A percentile compares a stretch with the other conserved stretches of the same genome.
These are phyloP conservation scores for Claviceps sp. DNA, from an alignment of 2,329 filamentous ascomycete genomes.

Conservation along the genomic window DNA sequence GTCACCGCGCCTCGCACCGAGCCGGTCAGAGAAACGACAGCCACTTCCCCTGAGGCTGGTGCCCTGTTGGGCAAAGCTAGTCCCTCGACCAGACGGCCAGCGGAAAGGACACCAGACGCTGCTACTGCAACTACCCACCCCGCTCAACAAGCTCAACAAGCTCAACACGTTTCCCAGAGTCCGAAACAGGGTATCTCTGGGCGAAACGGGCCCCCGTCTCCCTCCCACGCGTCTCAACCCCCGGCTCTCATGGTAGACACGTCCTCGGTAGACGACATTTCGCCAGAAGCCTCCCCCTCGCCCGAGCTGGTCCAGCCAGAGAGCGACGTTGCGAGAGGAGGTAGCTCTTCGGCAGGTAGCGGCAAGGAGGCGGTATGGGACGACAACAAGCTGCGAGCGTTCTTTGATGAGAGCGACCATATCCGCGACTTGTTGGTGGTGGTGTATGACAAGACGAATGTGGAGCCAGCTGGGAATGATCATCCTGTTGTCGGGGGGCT, in stretches of 20 bases:
- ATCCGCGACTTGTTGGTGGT: constrained; percentile 83
- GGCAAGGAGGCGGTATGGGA: constrained; percentile 54
- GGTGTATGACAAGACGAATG: constrained; percentile 82
- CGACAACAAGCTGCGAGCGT: constrained; percentile 70
- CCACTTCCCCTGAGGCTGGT: not conserved
- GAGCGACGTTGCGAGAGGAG: constrained; percentile 24
- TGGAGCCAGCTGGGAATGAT: constrained; percentile 65
- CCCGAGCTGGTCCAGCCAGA: constrained; percentile 41
- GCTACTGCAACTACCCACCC: constrained; percentile 17
- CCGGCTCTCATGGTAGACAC: constrained; percentile 58
- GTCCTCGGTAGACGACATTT: constrained; percentile 54
- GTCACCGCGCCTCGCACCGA: constrained; percentile 4
- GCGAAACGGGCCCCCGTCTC: constrained; percentile 7
- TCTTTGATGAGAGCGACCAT: constrained; percentile 80
- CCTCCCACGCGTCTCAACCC: constrained; percentile 32
- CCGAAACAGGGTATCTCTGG: constrained; percentile 11
- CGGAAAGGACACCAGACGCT: constrained; percentile 5
- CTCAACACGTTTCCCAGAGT: not conserved
- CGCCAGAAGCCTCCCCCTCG: constrained; percentile 51
- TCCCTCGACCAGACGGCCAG: not conserved
- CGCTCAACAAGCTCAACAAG: constrained; percentile 13
- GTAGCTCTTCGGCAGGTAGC: constrained; percentile 21
- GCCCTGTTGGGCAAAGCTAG: not conserved
- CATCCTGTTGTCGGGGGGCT: constrained; percentile 72
- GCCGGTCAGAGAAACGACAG: too few relatives aligned